These are phyloP conservation scores for Drechmeria coniospora DNA, from an alignment of 2,329 filamentous ascomycete species.

Conservation along the genomic window DNA sequence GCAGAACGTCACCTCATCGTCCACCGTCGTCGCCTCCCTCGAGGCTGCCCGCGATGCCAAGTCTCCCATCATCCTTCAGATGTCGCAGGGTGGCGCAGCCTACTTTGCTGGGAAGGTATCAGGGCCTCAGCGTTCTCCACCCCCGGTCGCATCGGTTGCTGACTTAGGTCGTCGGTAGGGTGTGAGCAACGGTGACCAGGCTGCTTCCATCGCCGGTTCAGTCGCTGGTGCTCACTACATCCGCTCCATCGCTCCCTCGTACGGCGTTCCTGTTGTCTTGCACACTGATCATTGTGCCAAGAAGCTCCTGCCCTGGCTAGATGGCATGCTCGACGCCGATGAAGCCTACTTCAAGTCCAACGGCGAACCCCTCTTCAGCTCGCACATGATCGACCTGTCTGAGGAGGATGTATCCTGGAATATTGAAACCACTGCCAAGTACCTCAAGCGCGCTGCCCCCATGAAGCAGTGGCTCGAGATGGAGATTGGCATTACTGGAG, in stretches of 20 bases:
- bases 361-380: constrained; percentile 85
- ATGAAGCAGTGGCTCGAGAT: constrained; percentile 99
- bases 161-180: constrained; percentile 28
- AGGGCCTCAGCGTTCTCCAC: background rate
- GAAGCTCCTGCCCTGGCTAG: constrained; percentile 97
- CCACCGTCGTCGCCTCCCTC: constrained; percentile 60
- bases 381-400: constrained; percentile 96
- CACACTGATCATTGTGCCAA: constrained; percentile 99
- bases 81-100: constrained; percentile 84
- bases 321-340: constrained; percentile 88
- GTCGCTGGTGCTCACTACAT: constrained; percentile 89
- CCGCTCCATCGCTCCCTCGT: constrained; percentile 69
- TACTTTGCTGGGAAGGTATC: constrained; percentile 77
- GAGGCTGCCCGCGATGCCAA: constrained; percentile 91
- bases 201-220: constrained; percentile 75
- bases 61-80: constrained; percentile 82
- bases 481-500: constrained; percentile 77
- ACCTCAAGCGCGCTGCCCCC: constrained; percentile 84
- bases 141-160: background rate
- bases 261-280: constrained; percentile 81
- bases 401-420: constrained; percentile 86
- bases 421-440: constrained; percentile 79
- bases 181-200: constrained; percentile 65
- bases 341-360: constrained; percentile 90
- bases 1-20: constrained; percentile 81